These are phyloP conservation scores for Chlamydomonas urium DNA, from an alignment of 139 green algal species.

Conservation along the genomic window DNA sequence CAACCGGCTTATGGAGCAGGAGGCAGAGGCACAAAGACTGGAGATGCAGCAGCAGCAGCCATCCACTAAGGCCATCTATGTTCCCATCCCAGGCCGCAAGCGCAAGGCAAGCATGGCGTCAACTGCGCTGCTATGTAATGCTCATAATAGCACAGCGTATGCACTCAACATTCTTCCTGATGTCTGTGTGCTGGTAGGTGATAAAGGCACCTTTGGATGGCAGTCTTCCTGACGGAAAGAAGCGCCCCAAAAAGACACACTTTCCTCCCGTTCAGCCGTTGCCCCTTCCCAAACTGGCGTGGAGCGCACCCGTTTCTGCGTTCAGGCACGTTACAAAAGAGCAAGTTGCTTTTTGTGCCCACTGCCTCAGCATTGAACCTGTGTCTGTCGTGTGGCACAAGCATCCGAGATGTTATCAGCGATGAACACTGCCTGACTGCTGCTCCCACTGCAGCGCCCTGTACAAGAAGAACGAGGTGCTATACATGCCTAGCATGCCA, in stretches of 20 bases:
- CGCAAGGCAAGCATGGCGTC: not conserved
- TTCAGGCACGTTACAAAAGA: not conserved
- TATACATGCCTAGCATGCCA: too few relatives aligned
- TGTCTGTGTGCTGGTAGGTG: not conserved
- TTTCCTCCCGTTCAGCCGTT: not conserved
- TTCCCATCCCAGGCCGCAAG: not conserved
- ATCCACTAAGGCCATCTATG: not conserved
- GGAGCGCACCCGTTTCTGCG: not conserved
- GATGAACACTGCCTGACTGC: too few relatives aligned
- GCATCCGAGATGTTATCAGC: too few relatives aligned
- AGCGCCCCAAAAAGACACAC: not conserved
- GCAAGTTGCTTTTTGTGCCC: too few relatives aligned
- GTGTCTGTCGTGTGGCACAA: too few relatives aligned
- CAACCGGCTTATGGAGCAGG: not conserved
- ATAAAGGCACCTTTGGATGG: conserved; percentile 6
- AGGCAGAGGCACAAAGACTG: not conserved
- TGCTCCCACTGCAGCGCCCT: too few relatives aligned
- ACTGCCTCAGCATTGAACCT: too few relatives aligned
- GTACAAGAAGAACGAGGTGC: too few relatives aligned
- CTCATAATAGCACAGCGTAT: not conserved
- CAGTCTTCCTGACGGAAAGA: conserved; percentile 2
- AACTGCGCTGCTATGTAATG: not conserved
- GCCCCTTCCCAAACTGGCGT: not conserved
- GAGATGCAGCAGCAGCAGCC: not conserved
- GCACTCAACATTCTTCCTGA: not conserved